phyloP scores from a whole-genome alignment of 768 basidiomycete genomes.

The Tulasnella calospora region DNA sequence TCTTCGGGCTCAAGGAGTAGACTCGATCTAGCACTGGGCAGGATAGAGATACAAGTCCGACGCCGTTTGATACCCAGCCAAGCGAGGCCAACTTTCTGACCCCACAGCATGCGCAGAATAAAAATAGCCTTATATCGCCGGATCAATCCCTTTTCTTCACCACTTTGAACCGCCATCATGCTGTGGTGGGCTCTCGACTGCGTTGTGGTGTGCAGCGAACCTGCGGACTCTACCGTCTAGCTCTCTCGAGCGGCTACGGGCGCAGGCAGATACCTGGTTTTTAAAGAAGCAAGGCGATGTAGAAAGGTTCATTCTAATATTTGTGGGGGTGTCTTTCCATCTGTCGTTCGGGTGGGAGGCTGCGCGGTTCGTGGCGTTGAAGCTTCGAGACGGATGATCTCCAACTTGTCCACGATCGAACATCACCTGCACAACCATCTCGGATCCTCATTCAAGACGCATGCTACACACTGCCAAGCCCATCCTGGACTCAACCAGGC shows the following conservation, averaged over 20 bases:
- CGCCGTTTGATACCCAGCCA: background rate
- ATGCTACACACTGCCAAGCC: background rate
- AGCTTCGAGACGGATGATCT: background rate
- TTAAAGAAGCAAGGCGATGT: background rate
- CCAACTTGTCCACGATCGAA: background rate
- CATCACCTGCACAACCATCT: background rate
- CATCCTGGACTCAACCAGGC: background rate
- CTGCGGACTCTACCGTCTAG: background rate
- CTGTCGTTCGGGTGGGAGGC: background rate
- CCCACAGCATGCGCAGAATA: background rate
- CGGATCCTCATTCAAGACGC: background rate
- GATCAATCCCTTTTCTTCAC: background rate
- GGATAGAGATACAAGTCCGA: background rate
- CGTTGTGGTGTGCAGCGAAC: background rate
- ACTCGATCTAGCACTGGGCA: background rate
- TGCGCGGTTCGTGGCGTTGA: background rate
- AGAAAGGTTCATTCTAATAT: background rate
- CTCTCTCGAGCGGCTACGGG: background rate
- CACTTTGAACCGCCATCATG: background rate
- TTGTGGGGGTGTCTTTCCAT: background rate
- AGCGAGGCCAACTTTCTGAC: background rate
- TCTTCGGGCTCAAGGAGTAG: background rate
- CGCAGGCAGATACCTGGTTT: background rate
- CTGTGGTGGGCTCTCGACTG: background rate
- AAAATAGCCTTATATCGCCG: background rate